phyloP scores from a whole-genome alignment of 345 rosid genomes.

The Lumnitzera racemosa region DNA sequence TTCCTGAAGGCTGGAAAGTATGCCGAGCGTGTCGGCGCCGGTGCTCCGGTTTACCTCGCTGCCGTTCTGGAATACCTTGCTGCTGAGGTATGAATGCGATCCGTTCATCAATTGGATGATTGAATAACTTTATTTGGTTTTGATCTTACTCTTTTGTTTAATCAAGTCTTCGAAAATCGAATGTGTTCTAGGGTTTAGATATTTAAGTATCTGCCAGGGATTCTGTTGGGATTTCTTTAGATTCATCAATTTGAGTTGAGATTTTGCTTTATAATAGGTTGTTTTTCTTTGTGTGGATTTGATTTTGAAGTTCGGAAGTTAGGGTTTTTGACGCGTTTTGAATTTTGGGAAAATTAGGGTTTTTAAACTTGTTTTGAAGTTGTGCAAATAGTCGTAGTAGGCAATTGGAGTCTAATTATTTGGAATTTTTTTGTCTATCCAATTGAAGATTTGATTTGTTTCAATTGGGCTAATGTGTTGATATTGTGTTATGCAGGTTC shows the following conservation, averaged over 20 bases:
- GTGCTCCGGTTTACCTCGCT: constrained; percentile 93
- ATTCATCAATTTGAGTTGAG: neutral
- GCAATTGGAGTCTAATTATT: neutral
- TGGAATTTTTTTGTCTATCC: neutral
- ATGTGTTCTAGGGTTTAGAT: constrained; percentile 18
- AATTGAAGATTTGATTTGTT: too few species aligned
- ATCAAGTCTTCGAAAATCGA: too few species aligned
- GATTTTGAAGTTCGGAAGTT: neutral
- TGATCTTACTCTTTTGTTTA: too few species aligned
- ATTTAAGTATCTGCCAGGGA: neutral
- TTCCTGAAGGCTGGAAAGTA: constrained; percentile 94
- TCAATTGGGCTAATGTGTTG: too few species aligned
- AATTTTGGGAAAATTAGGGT: neutral
- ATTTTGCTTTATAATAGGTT: too few species aligned
- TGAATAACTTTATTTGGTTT: too few species aligned
- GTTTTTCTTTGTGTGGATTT: too few species aligned
- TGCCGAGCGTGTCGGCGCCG: constrained; percentile 95
- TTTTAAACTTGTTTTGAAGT: too few species aligned
- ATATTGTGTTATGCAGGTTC: constrained; percentile 35
- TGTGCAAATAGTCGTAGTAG: too few species aligned
- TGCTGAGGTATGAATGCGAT: constrained; percentile 53
- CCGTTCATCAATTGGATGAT: neutral
- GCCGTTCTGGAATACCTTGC: constrained; percentile 94
- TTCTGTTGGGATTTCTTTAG: neutral
- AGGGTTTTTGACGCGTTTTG: neutral